Conservation (phyloP, 306 rosid genomes). For the Potentilla sterilis region DNA sequence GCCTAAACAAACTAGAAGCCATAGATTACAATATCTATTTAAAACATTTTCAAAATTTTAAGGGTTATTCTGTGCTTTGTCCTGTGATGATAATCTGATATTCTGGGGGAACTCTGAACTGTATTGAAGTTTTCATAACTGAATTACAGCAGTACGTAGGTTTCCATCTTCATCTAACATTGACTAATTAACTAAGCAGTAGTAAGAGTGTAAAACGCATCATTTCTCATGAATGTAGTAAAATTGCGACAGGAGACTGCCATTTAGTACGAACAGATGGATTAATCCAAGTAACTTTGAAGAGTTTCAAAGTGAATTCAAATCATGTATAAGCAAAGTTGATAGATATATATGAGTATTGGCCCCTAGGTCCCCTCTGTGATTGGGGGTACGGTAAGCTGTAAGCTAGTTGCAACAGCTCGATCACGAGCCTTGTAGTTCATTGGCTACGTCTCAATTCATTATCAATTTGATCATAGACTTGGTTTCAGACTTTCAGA, state of each 20-base stretch:
- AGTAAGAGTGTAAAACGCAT: neutral
- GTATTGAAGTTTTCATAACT: neutral
- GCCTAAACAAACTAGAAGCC: too few species aligned
- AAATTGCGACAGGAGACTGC: neutral
- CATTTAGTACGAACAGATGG: neutral
- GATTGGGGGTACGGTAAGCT: neutral
- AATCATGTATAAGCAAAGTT: neutral
- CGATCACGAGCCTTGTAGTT: constrained; percentile 11
- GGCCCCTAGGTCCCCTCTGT: constrained; percentile 7
- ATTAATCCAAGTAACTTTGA: neutral
- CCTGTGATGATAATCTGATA: neutral
- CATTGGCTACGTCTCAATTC: neutral
- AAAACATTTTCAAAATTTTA: neutral
- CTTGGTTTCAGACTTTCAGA: constrained; percentile 4
- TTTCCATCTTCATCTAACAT: neutral
- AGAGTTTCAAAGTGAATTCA: neutral
- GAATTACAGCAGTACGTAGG: neutral
- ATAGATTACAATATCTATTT: too few species aligned
- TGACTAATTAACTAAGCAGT: neutral
- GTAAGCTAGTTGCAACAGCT: neutral
- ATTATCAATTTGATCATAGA: neutral
- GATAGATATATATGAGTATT: neutral
- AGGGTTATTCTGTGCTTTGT: neutral
- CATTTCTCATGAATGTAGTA: neutral
- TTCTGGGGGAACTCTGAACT: neutral